Evolutionary conservation across 352 stramenopile species (phyloP).

Genomic region (Globisporangium nunn): DNA sequence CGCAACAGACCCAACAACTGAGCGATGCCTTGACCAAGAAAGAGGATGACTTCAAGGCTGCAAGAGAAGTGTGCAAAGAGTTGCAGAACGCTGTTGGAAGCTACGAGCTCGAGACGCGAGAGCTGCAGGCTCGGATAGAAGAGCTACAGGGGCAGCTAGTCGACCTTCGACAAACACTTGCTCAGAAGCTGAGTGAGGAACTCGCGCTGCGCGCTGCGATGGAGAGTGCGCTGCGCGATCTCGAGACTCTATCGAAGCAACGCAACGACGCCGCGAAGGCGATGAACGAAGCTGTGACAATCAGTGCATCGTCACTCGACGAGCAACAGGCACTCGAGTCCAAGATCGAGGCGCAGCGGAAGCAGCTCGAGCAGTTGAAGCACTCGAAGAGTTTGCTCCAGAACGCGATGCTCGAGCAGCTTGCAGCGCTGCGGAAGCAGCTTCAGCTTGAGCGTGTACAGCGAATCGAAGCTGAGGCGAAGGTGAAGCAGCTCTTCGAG

Average conservation of each 20-base stretch:
- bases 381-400: conserved; percentile 68
- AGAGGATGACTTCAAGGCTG: conserved; percentile 47
- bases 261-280: conserved; percentile 71
- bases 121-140: conserved; percentile 16
- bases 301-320: conserved; percentile 72
- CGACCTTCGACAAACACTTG: conserved; percentile 33
- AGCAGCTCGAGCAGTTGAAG: conserved; percentile 74
- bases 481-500: conserved; percentile 44
- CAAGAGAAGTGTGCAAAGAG: conserved; percentile 40
- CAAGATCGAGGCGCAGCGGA: conserved; percentile 51
- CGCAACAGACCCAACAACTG: conserved; percentile 26
- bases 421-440: conserved; percentile 69
- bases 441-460: conserved; percentile 62
- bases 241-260: conserved; percentile 55
- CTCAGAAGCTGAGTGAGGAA: conserved; percentile 43
- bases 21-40: conserved; percentile 20
- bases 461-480: conserved; percentile 58
- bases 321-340: conserved; percentile 64
- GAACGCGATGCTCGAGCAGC: conserved; percentile 79
- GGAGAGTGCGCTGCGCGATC: conserved; percentile 56
- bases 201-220: conserved; percentile 46
- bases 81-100: conserved; percentile 37
- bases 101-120: conserved; percentile 20
- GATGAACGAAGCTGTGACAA: conserved; percentile 82
- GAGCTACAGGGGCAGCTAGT: conserved; percentile 21